A percentile compares a stretch with the other conserved stretches of the same genome.
Conservation (phyloP, 345 rosid species). For the Moringa oleifera region DNA sequence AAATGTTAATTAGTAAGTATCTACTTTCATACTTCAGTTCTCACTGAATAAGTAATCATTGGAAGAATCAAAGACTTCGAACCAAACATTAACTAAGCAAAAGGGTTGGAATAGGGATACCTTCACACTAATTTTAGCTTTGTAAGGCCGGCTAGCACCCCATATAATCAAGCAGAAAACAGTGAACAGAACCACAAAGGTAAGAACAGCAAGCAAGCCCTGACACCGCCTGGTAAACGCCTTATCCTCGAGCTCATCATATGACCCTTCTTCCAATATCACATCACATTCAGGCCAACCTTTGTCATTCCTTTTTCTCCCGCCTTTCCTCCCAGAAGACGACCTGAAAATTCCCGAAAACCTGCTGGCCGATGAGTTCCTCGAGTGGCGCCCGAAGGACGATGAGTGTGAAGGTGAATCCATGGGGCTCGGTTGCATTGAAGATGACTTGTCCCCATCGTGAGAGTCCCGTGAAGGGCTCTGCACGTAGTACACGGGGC, state of each 20-base stretch:
- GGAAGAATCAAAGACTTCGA: too few species aligned
- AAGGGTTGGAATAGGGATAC: constrained; percentile 17
- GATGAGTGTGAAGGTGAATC: constrained; percentile 80
- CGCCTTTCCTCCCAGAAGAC: constrained; percentile 53
- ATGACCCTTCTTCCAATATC: constrained; percentile 67
- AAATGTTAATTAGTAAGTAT: too few species aligned
- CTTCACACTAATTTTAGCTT: constrained; percentile 59
- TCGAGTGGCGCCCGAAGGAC: constrained; percentile 71
- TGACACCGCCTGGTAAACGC: constrained; percentile 50
- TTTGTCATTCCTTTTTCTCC: constrained; percentile 61
- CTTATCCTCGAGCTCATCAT: constrained; percentile 56
- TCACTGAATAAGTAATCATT: not conserved
- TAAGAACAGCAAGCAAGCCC: constrained; percentile 46
- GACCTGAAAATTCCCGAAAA: constrained; percentile 82
- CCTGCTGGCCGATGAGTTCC: constrained; percentile 79
- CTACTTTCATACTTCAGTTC: too few species aligned
- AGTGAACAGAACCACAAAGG: constrained; percentile 49
- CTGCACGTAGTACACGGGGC: constrained; percentile 67
- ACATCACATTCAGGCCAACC: constrained; percentile 78
- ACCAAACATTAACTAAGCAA: too few species aligned
- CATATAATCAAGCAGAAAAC: constrained; percentile 71
- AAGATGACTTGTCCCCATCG: constrained; percentile 81
- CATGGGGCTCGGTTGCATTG: constrained; percentile 71
- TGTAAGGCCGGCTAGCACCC: constrained; percentile 75
- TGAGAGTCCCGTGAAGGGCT: constrained; percentile 92